A percentile compares a stretch with the other conserved stretches of the same genome.
phyloP scores from a whole-genome alignment of 345 rosid genomes.

The Linum usitatissimum region DNA sequence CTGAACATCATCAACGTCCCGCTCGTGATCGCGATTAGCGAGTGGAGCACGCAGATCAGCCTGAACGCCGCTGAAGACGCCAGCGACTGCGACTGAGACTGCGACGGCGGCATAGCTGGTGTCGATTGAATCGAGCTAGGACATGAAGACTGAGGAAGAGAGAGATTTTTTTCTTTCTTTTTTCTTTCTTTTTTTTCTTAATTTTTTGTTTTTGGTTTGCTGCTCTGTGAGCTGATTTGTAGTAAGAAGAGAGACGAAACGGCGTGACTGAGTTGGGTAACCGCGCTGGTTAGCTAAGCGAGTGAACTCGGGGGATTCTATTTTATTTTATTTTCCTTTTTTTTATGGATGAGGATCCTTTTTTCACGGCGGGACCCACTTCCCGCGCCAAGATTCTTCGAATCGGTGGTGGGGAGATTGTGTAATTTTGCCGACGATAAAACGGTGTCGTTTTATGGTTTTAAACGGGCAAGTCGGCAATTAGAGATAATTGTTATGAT shows the following conservation, averaged over 20 bases:
- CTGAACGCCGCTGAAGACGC: slow-evolving; percentile 24
- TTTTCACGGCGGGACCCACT: too few species aligned
- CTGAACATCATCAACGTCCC: slow-evolving; percentile 79
- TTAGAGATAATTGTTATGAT: too few species aligned
- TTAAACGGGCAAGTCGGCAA: too few species aligned
- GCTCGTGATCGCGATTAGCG: slow-evolving; percentile 56
- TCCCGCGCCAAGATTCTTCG: too few species aligned
- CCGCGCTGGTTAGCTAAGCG: not conserved
- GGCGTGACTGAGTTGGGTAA: not conserved
- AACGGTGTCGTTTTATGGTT: too few species aligned
- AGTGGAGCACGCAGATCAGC: slow-evolving; percentile 61
- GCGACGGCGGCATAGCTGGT: slow-evolving; percentile 13
- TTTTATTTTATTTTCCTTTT: too few species aligned
- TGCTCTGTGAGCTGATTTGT: too few species aligned
- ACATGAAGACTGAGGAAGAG: not conserved
- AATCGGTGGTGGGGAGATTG: too few species aligned
- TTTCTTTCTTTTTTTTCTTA: too few species aligned
- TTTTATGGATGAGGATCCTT: not conserved
- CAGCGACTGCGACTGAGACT: not conserved
- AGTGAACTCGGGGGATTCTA: not conserved
- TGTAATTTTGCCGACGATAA: too few species aligned
- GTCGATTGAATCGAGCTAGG: not conserved
- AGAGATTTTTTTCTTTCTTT: not conserved
- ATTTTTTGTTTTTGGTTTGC: not conserved
- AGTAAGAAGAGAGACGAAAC: not conserved